Evolutionary conservation across 805 yeast species (phyloP).

Genomic region (Wilhelminamyces savonicus): DNA sequence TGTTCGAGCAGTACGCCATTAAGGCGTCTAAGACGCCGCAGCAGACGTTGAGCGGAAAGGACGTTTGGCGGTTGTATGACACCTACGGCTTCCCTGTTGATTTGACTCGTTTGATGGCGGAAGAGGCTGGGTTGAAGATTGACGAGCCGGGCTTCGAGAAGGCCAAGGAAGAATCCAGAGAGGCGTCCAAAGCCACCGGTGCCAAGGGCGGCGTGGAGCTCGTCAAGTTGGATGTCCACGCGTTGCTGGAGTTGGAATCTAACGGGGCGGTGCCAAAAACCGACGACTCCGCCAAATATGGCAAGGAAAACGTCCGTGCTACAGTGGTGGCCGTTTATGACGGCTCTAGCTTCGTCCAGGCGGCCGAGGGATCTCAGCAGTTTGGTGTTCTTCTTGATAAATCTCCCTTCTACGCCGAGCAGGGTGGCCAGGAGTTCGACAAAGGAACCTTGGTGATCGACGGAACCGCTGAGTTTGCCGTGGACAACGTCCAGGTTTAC

Average conservation of each 20-base stretch:
- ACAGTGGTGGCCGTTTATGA: conserved; percentile 65
- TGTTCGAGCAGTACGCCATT: conserved; percentile 88
- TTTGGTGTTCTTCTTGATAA: conserved; percentile 79
- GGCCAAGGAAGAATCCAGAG: conserved; percentile 83
- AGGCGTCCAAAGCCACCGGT: conserved; percentile 90
- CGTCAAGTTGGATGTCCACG: conserved; percentile 86
- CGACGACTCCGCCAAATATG: conserved; percentile 76
- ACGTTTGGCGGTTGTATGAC: conserved; percentile 97
- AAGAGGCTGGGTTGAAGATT: conserved; percentile 88
- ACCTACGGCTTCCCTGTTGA: conserved; percentile 99
- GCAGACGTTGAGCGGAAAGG: conserved; percentile 81
- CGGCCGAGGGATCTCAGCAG: conserved; percentile 38
- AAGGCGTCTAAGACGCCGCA: conserved; percentile 70
- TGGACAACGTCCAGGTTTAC: conserved; percentile 84
- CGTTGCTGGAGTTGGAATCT: conserved; percentile 63
- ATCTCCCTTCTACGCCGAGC: conserved; percentile 96
- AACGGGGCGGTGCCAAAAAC: conserved; percentile 66
- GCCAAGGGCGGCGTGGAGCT: conserved; percentile 48
- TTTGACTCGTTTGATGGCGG: conserved; percentile 96
- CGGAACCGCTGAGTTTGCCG: conserved; percentile 81
- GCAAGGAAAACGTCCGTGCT: conserved; percentile 61
- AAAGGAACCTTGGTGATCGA: conserved; percentile 90
- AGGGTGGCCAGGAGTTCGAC: conserved; percentile 98
- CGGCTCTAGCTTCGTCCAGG: conserved; percentile 54
- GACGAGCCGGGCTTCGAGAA: conserved; percentile 90